Conservation (phyloP, 257 asterid genomes). For the Paraleonurus japonicus region DNA sequence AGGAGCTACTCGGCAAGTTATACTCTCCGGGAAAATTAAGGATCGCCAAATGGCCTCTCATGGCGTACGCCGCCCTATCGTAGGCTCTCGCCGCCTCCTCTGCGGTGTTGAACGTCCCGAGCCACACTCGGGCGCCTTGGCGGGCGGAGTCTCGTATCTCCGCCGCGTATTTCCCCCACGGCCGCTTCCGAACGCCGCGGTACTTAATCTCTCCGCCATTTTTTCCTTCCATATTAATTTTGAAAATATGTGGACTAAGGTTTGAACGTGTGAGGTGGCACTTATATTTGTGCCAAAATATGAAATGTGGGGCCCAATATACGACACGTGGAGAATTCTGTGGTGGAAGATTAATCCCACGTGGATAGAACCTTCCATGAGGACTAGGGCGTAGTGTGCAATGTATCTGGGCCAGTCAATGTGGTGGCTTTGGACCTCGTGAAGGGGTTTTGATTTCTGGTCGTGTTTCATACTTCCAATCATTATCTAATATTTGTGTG, state of each 20-base stretch:
- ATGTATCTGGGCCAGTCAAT: slow-evolving; percentile 51
- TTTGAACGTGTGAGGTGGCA: slow-evolving; percentile 36
- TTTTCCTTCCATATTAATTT: slow-evolving; percentile 13
- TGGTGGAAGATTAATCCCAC: slow-evolving; percentile 31
- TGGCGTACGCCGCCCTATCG: slow-evolving; percentile 64
- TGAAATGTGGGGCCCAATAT: neutral
- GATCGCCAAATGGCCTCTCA: slow-evolving; percentile 75
- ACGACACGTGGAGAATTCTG: slow-evolving; percentile 34
- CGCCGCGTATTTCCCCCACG: slow-evolving; percentile 87
- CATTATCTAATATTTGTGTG: no score
- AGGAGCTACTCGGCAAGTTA: slow-evolving; percentile 57
- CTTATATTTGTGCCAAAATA: slow-evolving; percentile 25
- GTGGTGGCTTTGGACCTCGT: slow-evolving; percentile 44
- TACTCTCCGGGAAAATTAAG: slow-evolving; percentile 78
- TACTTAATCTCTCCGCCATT: slow-evolving; percentile 53
- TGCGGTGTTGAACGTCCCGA: slow-evolving; percentile 66
- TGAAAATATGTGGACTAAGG: neutral
- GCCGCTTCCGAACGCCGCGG: slow-evolving; percentile 75
- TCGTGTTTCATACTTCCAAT: neutral
- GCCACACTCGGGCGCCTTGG: slow-evolving; percentile 77
- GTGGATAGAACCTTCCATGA: slow-evolving; percentile 42
- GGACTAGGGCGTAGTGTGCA: slow-evolving; percentile 35
- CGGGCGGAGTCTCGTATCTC: slow-evolving; percentile 69
- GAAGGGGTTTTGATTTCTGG: slow-evolving; percentile 11
- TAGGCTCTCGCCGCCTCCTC: slow-evolving; percentile 82